These are phyloP conservation scores for Hemileccinum rubropunctum DNA, from an alignment of 768 basidiomycete genomes.

Conservation along the genomic window DNA sequence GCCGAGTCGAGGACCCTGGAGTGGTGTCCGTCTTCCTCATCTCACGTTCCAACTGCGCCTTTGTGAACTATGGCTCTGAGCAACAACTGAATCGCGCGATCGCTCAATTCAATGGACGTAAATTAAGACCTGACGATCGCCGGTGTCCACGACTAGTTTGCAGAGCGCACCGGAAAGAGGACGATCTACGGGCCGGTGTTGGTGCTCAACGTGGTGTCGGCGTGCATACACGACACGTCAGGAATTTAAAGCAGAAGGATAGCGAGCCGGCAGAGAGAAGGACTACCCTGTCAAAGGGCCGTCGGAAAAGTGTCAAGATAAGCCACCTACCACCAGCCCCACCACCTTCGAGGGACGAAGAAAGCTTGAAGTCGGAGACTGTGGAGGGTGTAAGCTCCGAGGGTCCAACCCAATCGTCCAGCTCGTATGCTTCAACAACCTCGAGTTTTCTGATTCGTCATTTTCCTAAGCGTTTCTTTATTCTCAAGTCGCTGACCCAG, in stretches of 20 bases:
- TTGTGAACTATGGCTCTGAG: slow-evolving; percentile 81
- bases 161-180: slow-evolving; percentile 73
- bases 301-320: not conserved
- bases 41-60: slow-evolving; percentile 91
- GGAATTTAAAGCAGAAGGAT: slow-evolving; percentile 49
- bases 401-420: slow-evolving; percentile 42
- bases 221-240: slow-evolving; percentile 82
- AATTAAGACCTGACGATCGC: slow-evolving; percentile 66
- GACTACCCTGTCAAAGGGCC: not conserved
- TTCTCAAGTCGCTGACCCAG: slow-evolving; percentile 83
- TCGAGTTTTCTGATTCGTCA: slow-evolving; percentile 73
- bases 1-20: no score
- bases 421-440: slow-evolving; percentile 75
- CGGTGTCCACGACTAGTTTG: slow-evolving; percentile 81
- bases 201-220: slow-evolving; percentile 87
- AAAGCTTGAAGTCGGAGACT: slow-evolving; percentile 6
- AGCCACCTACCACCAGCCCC: slow-evolving; percentile 17
- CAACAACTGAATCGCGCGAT: slow-evolving; percentile 65
- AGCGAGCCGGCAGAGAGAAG: slow-evolving; percentile 13
- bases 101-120: slow-evolving; percentile 63
- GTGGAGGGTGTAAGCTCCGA: not conserved
- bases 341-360: slow-evolving; percentile 37
- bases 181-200: slow-evolving; percentile 87
- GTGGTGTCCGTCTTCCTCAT: slow-evolving; percentile 90
- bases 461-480: slow-evolving; percentile 90